Evolutionary conservation across 2,329 filamentous ascomycete genomes (phyloP), one percentile per base, ranked within the genome.

Genomic region (Nothophoma quercina): DNA sequence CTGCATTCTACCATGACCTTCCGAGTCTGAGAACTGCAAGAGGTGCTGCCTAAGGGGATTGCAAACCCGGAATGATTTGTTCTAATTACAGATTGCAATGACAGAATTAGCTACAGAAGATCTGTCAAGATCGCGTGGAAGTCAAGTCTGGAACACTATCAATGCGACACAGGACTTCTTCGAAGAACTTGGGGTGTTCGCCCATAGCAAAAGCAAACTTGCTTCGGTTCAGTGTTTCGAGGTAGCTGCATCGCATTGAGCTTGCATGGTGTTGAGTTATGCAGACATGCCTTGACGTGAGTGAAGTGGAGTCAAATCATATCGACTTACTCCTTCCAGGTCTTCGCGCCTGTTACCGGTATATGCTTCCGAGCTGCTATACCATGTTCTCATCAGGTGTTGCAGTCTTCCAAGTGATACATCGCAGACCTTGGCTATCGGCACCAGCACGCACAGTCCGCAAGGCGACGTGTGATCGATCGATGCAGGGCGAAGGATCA

Each of bases 221-320:
- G 30, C 29, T 25, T 19, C 3, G 13, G n/a, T 21, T 13, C 4
- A 29, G 16, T 29, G 22, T 34, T 36, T 18, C 9, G 33, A 45
- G n/a, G 9, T 7, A 5, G 29, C 7, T 9, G 10, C 9, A 23
- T n/a, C 3, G 6, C 8, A 16, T 15, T 22, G 19, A 12, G 5
- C 43, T 2, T 46, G 41, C 41, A 51, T 32, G 25, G 16, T 51
- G 48, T 40, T 40, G 41, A 51, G 19, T 23, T 15, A n/a, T 23
- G 49, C 33, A 42, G 30, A 30, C 32, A 13, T 10, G 15, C 25
- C 25, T 36, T 33, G 25, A 36, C 21, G 28, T 16, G 16, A 12
- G 3, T 30, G 13, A 19, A 13, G 26, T 13, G 15, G 15, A 33
- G 16, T 45, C 21, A 5, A n/a, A 4, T 34, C 13, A 18, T 34